phyloP scores from a whole-genome alignment of 2,329 filamentous ascomycete genomes.

The Trichoderma sp. region DNA sequence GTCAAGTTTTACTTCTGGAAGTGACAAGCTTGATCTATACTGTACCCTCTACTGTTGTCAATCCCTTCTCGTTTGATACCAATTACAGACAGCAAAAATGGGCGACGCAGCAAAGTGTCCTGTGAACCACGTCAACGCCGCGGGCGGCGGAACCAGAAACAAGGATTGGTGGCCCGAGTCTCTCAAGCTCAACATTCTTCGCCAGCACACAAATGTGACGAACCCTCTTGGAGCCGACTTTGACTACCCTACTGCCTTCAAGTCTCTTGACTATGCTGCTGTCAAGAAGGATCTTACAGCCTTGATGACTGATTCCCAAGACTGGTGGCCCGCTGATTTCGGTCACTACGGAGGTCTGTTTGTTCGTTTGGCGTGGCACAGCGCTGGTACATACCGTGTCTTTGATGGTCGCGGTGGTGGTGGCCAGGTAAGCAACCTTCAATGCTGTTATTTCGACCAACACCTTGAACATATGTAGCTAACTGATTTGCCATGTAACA shows the following conservation, averaged over 20 bases:
- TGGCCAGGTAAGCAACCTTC: constrained; percentile 45
- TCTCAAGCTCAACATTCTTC: constrained; percentile 67
- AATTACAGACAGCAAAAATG: not conserved
- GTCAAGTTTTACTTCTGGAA: not conserved
- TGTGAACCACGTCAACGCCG: constrained; percentile 37
- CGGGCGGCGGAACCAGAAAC: constrained; percentile 65
- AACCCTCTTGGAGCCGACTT: constrained; percentile 66
- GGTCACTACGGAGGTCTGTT: constrained; percentile 80
- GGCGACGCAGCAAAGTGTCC: constrained; percentile 32
- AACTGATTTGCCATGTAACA: not conserved
- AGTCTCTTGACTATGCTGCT: constrained; percentile 52
- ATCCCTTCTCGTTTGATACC: not conserved
- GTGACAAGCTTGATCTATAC: not conserved
- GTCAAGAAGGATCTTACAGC: constrained; percentile 71
- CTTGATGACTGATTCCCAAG: constrained; percentile 74
- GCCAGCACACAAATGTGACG: constrained; percentile 62
- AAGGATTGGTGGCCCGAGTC: constrained; percentile 72
- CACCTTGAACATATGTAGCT: not conserved
- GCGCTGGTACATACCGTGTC: constrained; percentile 66
- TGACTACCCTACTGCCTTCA: constrained; percentile 71
- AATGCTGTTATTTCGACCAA: not conserved
- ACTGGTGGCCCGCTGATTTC: constrained; percentile 80
- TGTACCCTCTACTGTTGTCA: not conserved
- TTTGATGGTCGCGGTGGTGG: constrained; percentile 72
- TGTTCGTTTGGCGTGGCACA: constrained; percentile 79